phyloP scores from a whole-genome alignment of 2,329 filamentous ascomycete genomes.

The Immersiporthe knoxdaviesiana region DNA sequence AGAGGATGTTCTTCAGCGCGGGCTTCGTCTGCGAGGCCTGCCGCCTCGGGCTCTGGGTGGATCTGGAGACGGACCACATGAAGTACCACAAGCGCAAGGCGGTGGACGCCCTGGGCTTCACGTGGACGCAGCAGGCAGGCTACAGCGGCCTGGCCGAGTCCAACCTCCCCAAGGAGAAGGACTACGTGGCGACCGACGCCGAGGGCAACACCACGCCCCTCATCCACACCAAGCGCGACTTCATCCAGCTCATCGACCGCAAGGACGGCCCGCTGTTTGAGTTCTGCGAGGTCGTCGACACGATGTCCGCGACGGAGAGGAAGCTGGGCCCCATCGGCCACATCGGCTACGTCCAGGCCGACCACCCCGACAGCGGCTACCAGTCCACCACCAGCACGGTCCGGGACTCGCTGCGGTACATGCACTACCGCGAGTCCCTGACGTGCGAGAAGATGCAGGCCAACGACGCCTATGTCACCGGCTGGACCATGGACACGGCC shows the following conservation, averaged over 20 bases:
- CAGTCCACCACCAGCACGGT: background rate
- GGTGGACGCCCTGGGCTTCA: constrained; percentile 12
- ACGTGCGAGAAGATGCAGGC: constrained; percentile 7
- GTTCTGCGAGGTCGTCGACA: constrained; percentile 1
- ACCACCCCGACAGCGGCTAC: background rate
- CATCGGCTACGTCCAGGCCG: background rate
- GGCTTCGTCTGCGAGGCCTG: constrained; percentile 22
- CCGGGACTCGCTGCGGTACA: background rate
- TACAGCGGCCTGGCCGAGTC: constrained; percentile 3
- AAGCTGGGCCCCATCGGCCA: background rate
- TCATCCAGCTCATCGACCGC: background rate
- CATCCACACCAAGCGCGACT: background rate
- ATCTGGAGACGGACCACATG: constrained; percentile 13
- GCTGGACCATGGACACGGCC: background rate
- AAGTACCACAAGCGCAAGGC: constrained; percentile 8
- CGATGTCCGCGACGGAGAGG: background rate
- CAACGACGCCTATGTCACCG: background rate
- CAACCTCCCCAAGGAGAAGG: constrained; percentile 3
- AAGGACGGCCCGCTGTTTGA: background rate
- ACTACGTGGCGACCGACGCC: constrained; percentile 1
- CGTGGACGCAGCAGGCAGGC: background rate
- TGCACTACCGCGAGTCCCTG: background rate
- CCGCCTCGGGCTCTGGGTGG: background rate
- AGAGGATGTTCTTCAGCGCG: constrained; percentile 15
- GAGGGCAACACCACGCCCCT: background rate